Evolutionary conservation across 2,329 filamentous ascomycete species (phyloP), one percentile per base, ranked within the genome.

Genomic region (Penicillium sp.): DNA sequence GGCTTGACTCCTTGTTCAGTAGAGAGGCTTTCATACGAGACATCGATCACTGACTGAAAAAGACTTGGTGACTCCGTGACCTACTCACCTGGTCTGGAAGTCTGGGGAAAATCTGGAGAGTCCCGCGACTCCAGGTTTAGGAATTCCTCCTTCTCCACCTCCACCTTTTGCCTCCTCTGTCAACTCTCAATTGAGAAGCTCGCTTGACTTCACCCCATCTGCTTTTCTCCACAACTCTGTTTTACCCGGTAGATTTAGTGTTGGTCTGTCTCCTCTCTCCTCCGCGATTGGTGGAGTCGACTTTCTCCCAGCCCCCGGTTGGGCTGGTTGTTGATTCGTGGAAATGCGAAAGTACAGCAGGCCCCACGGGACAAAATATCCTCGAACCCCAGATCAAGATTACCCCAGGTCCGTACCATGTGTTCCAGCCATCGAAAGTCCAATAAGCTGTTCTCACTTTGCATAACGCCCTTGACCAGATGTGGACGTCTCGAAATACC

Each of bases 261-360:
- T 46, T 33, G 10, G 37, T 42, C 33, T 45, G 40, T 42, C 42
- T 30, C 48, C 4, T 35, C 5, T 55, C 43, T 51, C 51, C 61
- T 45, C 53, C 63, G 64, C 65, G 48, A 73, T 73, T 73, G 69
- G 72, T 74, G 72, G 72, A 73, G 57, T 68, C 55, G 42, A 62
- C 42, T 64, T 65, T 66, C 57, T 64, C 66, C 64, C 51, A 63
- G 48, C 16, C 54, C 37, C 38, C 57, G 46, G 22, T 26, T 45
- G 42, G 13, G 26, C 33, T 40, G 16, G 28, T 22, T 38, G 58
- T 46, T 70, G 68, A 74, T 74, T 74, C 67, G 72, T 73, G 72
- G 72, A 71, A 73, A 65, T 56, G 22, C 38, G 19, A 40, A 48
- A 49, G n/a, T 49, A 52, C 49, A 52, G 37, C 56, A 46, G 30